Evolutionary conservation across 176 grass and related monocot genomes (phyloP).

Genomic region (Dactylis glomerata): DNA sequence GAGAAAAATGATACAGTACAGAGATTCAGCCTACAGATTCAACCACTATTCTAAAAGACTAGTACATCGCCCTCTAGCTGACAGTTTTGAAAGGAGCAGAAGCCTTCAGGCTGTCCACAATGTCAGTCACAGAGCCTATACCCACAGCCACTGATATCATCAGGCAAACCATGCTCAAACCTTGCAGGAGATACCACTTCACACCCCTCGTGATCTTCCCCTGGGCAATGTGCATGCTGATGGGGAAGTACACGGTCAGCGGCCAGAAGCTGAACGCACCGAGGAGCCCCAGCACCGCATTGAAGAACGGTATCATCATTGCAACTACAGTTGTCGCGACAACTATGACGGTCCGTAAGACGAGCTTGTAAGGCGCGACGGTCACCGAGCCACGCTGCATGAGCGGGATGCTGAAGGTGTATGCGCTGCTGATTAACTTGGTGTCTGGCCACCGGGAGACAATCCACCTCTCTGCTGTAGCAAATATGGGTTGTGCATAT

Average conservation of each 20-base stretch:
- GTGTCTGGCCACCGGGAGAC: slow-evolving; percentile 54
- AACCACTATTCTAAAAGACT: slow-evolving; percentile 24
- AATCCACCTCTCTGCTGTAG: slow-evolving; percentile 43
- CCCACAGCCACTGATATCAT: slow-evolving; percentile 58
- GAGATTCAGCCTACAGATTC: slow-evolving; percentile 18
- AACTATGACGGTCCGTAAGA: slow-evolving; percentile 49
- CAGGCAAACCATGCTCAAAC: slow-evolving; percentile 53
- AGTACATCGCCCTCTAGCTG: slow-evolving; percentile 22
- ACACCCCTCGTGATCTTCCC: slow-evolving; percentile 42
- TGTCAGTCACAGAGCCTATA: slow-evolving; percentile 71
- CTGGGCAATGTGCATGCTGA: slow-evolving; percentile 80
- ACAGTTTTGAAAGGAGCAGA: slow-evolving; percentile 53
- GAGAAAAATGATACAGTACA: slow-evolving; percentile 7
- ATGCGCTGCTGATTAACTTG: slow-evolving; percentile 66
- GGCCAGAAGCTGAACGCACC: slow-evolving; percentile 90
- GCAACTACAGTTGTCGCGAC: slow-evolving; percentile 58
- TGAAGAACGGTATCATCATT: slow-evolving; percentile 86
- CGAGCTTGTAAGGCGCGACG: slow-evolving; percentile 50
- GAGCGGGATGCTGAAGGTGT: slow-evolving; percentile 45
- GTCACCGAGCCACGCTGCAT: slow-evolving; percentile 33
- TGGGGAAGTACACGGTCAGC: slow-evolving; percentile 73
- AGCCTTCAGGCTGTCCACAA: slow-evolving; percentile 52
- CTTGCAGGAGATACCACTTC: slow-evolving; percentile 59
- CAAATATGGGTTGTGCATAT: slow-evolving; percentile 74
- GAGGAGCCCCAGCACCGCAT: slow-evolving; percentile 69